Evolutionary conservation across 1,139 yeast species (phyloP), one percentile per base, ranked within the genome.

Genomic region (Hemisphaericaspora lyxosophila): DNA sequence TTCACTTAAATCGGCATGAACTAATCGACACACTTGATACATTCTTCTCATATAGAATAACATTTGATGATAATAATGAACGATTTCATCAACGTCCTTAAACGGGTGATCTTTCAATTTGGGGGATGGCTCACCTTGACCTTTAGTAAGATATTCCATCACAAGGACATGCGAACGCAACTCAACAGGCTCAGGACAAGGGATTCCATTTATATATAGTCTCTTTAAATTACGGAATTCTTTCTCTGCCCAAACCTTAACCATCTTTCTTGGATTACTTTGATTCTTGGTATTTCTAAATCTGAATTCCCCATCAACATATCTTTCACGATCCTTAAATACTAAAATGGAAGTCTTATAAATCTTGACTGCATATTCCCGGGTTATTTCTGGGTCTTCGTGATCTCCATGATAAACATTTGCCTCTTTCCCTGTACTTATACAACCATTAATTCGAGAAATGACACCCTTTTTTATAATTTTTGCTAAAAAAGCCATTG

Each of bases 381-480:
- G 64, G 12, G 62, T 77, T 53, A 65, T 52, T 1, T 58, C 47
- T n/a, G 35, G 33, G 9, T 46, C 45, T 12, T 44, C 52, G 1
- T 69, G 75, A 25, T 71, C 75, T 0, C 96, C 97, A 58, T 90
- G 96, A 57, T 94, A 94, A 3, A 94, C 97, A 57, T 94, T 94
- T 18, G 98, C 98, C 60, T 94, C 99, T 60, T 94, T 94, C 30
- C 99, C 99, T 0, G 98, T 94, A 53, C 95, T 82, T 35, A 94
- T 75, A 58, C 98, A 92, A 6, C 98, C 98, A 53, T 90, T 88
- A 53, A 94, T 83, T 49, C 87, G 80, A 7, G 92, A 79, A 23
- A 94, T 78, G 11, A 85, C 74, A 3, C 96, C 96, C 51, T 85
- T 82, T 55, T 82, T 85, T 58, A 88, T 82, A 60, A 94, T 73